Percentiles rank a stretch among this genome's conserved stretches.
Conservation (phyloP, 495 filamentous ascomycete genomes). For the Hyaloscypha bicolor region DNA sequence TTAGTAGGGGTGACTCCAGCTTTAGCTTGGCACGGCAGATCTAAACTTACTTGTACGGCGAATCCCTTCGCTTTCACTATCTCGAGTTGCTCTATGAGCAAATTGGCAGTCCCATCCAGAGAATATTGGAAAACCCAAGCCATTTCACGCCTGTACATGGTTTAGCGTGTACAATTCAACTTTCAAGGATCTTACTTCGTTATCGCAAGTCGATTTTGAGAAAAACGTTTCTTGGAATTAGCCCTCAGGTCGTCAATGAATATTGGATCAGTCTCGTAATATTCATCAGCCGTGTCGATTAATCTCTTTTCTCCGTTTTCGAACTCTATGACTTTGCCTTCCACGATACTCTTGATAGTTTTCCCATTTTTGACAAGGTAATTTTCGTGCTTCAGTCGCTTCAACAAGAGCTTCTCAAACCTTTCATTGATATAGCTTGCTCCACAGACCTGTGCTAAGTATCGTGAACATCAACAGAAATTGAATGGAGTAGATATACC, state of each 20-base stretch:
- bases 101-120: conserved; percentile 8
- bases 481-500: conserved; percentile 2
- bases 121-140: conserved; percentile 3
- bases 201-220: conserved; percentile 13
- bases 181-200: conserved; percentile 9
- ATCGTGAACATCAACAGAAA: background rate
- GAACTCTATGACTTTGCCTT: conserved; percentile 13
- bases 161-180: conserved; percentile 1
- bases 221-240: conserved; percentile 5
- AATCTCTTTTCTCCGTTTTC: conserved; percentile 20
- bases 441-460: conserved; percentile 16
- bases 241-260: conserved; percentile 15
- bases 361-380: conserved; percentile 21
- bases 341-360: conserved; percentile 16
- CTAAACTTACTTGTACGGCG: conserved; percentile 15
- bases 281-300: conserved; percentile 7
- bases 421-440: conserved; percentile 26
- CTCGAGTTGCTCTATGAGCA: conserved; percentile 16
- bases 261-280: conserved; percentile 1
- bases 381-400: conserved; percentile 11
- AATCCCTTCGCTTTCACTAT: conserved; percentile 10
- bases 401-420: conserved; percentile 16
- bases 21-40: background rate
- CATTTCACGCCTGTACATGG: conserved; percentile 17
- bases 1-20: conserved; percentile 3